These are phyloP conservation scores for Ustulina deusta DNA, from an alignment of 2,329 filamentous ascomycete species.

Conservation along the genomic window DNA sequence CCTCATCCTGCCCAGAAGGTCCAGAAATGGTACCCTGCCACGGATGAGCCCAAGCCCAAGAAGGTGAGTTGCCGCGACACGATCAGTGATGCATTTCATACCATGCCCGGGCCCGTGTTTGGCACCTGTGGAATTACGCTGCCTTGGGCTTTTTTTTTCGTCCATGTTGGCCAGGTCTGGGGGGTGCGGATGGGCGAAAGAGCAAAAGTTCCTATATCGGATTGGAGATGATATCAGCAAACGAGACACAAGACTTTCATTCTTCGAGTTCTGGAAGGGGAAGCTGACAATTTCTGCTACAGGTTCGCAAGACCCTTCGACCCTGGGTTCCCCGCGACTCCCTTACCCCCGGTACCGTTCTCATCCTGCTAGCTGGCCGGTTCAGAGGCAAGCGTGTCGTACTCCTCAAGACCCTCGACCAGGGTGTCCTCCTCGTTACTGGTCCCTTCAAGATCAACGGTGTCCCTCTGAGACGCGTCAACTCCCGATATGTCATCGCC, in stretches of 20 bases:
- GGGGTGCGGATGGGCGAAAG: conserved; percentile 3
- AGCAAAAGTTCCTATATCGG: conserved; percentile 32
- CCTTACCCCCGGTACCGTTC: conserved; percentile 93
- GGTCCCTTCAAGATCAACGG: conserved; percentile 99
- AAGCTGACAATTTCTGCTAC: conserved; percentile 45
- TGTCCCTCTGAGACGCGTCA: conserved; percentile 94
- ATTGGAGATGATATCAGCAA: conserved; percentile 21
- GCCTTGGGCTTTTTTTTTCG: not conserved
- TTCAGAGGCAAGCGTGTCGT: conserved; percentile 99
- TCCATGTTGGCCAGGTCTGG: not conserved
- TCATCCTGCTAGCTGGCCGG: conserved; percentile 98
- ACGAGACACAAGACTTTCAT: conserved; percentile 2
- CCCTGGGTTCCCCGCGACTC: conserved; percentile 87
- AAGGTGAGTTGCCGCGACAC: conserved; percentile 78
- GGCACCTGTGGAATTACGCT: conserved; percentile 10
- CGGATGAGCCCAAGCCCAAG: conserved; percentile 89
- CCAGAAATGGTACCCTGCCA: conserved; percentile 98
- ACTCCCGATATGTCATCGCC: conserved; percentile 93
- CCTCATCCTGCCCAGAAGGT: conserved; percentile 91
- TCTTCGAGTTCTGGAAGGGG: conserved; percentile 10
- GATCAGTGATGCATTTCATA: conserved; percentile 33
- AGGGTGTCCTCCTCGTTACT: conserved; percentile 98
- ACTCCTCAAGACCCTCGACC: conserved; percentile 96
- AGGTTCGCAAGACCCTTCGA: conserved; percentile 96
- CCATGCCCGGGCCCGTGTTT: not conserved